Evolutionary conservation across 352 stramenopile species (phyloP), one percentile per base, ranked within the genome.

Genomic region (Pythium oligandrum): DNA sequence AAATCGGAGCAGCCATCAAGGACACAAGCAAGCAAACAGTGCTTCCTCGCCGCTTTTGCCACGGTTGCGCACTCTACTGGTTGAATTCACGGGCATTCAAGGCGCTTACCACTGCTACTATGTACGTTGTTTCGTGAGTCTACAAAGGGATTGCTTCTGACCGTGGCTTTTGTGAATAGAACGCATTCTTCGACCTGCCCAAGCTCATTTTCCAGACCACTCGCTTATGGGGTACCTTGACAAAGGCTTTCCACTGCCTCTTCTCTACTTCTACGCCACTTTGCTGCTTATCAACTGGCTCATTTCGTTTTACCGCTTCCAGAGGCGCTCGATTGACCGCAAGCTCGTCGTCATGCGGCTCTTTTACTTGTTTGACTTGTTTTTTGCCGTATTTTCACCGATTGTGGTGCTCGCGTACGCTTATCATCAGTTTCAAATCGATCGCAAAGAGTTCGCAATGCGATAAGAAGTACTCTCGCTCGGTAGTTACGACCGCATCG

Each of bases 371-470:
- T 64, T 64, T 7, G 64, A 71, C 40, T 54, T 71, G 10, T 71
- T 71, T 48, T 71, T 71, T 33, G 61, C 64, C 6, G 64, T 65
- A 17, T 71, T 68, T 34, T 54, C 64, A 4, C 64, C 64, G 4
- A 44, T 68, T 6, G 17, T 68, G 10, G 55, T 71, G 40, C 35
- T 68, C 35, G 35, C 11, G 0, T 71, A 63, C 37, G 50, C 59
- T 44, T 65, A 62, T 45, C 34, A 42, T 7, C 54, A 68, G 30
- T 71, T 71, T 17, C 34, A 55, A 3, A 46, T 71, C 33, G 55
- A 71, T 31, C 64, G 59, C 4, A 36, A 48, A 1, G 48, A 36
- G 42, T 71, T 63, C 38, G 48, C 39, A 7, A 53, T 55, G 6
- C 48, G 50, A 1, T 8, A 50, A 12, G 12, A 55, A 12, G 59